Conservation (phyloP, 257 asterid genomes). For the Marsdenia floribunda region DNA sequence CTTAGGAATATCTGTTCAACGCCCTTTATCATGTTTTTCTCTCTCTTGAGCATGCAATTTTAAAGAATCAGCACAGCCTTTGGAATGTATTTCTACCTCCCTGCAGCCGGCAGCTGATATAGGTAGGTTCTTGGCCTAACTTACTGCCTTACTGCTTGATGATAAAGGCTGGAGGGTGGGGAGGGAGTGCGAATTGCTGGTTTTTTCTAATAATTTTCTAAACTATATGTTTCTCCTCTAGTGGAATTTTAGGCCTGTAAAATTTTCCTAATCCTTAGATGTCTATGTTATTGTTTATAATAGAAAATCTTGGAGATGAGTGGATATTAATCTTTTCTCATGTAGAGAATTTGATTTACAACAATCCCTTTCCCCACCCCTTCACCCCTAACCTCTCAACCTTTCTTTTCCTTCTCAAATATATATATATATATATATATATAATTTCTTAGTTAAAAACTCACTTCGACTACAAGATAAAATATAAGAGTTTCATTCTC, state of each 20-base stretch:
- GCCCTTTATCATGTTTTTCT: background rate
- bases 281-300: background rate
- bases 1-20: background rate
- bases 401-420: too few species aligned
- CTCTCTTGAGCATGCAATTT: background rate
- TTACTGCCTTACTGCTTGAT: too few species aligned
- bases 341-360: background rate
- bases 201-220: background rate
- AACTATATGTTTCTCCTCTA: background rate
- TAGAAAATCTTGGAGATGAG: background rate
- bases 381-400: too few species aligned
- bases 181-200: too few species aligned
- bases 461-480: too few species aligned
- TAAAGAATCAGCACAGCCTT: background rate
- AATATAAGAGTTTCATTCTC: too few species aligned
- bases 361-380: background rate
- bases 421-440: too few species aligned
- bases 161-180: conserved; percentile 1
- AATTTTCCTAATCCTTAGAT: background rate
- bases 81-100: too few species aligned
- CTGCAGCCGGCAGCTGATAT: too few species aligned
- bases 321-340: background rate
- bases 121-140: too few species aligned
- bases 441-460: too few species aligned
- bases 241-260: conserved; percentile 1